These are phyloP conservation scores for Phialocephala sp. DNA, from an alignment of 2,329 filamentous ascomycete genomes.

Conservation along the genomic window DNA sequence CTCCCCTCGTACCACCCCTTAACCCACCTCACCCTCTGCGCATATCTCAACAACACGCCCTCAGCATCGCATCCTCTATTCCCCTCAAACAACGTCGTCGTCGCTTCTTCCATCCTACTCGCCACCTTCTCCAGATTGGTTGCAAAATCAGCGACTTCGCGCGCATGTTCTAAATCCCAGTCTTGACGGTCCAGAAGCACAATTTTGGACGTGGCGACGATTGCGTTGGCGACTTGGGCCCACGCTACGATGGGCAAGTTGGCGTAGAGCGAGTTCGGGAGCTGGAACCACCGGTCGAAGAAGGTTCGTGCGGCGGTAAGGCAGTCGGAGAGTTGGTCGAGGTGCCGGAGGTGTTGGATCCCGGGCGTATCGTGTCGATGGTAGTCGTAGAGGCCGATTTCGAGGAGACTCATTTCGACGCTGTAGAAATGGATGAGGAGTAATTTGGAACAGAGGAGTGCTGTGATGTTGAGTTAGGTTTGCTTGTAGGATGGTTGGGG, in stretches of 20 bases:
- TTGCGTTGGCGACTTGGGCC: conserved; percentile 9
- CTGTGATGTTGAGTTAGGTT: neutral
- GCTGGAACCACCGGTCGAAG: conserved; percentile 6
- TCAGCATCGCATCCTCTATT: neutral
- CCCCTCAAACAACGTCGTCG: neutral
- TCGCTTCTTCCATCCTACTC: neutral
- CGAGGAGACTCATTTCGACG: neutral
- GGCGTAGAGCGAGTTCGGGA: neutral
- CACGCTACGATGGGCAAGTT: neutral
- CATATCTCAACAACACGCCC: neutral
- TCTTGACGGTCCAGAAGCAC: neutral
- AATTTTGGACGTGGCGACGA: neutral
- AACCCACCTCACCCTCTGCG: neutral
- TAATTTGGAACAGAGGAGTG: neutral
- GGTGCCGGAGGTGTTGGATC: neutral
- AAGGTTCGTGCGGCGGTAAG: neutral
- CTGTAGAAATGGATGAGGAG: conserved; percentile 13
- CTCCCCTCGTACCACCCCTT: conserved; percentile 5
- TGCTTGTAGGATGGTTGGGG: neutral
- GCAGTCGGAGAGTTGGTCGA: neutral
- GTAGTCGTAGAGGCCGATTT: conserved; percentile 1
- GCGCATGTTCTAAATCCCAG: conserved; percentile 12
- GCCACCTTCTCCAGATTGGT: neutral
- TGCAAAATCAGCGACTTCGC: conserved; percentile 1
- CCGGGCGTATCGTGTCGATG: neutral